A percentile compares a stretch with the other conserved stretches of the same genome.
phyloP scores from a whole-genome alignment of 305 asterid species.

The Fraxinus sp. region DNA sequence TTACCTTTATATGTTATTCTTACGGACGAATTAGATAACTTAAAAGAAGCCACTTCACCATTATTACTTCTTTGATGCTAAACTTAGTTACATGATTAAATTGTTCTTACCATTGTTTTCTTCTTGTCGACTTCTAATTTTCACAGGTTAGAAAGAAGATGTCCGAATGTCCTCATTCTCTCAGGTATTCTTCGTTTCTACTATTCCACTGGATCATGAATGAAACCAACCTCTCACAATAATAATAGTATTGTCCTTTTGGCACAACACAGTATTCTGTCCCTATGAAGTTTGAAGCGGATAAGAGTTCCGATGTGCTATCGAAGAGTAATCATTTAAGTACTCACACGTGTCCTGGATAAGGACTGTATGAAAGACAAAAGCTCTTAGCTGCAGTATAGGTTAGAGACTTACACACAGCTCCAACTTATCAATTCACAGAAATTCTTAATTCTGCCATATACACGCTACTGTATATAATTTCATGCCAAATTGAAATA shows the following conservation, averaged over 20 bases:
- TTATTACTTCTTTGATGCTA: background rate
- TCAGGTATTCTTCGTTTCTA: constrained; percentile 43
- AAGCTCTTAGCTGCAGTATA: background rate
- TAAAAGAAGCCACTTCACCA: background rate
- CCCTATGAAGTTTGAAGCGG: background rate
- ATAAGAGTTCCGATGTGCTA: background rate
- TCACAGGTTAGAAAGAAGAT: constrained; percentile 51
- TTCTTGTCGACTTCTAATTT: constrained; percentile 18
- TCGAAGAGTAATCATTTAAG: background rate
- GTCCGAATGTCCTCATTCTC: background rate
- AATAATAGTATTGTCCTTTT: background rate
- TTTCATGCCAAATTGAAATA: background rate
- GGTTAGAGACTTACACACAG: background rate
- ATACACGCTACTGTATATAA: background rate
- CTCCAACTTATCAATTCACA: background rate
- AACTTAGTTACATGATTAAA: background rate
- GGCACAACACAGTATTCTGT: background rate
- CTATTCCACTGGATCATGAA: background rate
- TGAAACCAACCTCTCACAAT: background rate
- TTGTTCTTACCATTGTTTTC: constrained; percentile 7
- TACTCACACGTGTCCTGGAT: background rate
- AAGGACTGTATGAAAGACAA: background rate
- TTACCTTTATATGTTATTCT: background rate
- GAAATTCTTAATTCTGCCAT: background rate
- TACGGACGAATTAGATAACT: background rate